Base-by-base conservation (phyloP, 2,329 filamentous ascomycete genomes). In the Tolypocladium inflatum region DNA sequence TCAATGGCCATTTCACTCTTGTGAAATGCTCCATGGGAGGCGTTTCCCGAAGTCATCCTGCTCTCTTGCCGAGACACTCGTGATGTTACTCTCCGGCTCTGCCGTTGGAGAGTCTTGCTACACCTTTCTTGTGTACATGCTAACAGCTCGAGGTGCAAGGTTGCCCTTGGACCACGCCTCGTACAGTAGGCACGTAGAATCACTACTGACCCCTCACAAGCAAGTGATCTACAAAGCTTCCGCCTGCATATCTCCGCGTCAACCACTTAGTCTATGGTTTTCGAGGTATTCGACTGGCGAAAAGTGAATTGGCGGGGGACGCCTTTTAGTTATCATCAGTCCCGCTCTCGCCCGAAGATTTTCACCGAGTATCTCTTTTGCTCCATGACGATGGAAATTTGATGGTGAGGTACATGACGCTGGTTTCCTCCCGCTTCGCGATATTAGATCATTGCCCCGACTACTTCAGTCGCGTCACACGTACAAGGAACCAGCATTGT, bases 221-320 rank as follows among this genome's bases (percentile, higher is more conserved):
- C 17, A 33, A 26, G 30, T 35, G 48, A 51, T 33, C 35, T 38
- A 2, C n/a, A 41, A 56, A 11, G 9, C 13, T 61, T 71, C 77
- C 89, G 90, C 90, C 86, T 88, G 82, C 77, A 84, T 91, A 96
- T 96, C 90, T 88, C 89, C 90, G 86, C 86, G 84, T 87, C 81
- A 83, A 86, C 84, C 88, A 80, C 77, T 68, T 66, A 76, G 68
- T 74, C 79, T 70, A 87, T 90, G 89, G 87, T 85, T 88, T 81
- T 84, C 84, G 85, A 90, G 91, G 87, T 96, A 96, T 86, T 96
- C 89, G 85, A 85, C 83, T 92, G 84, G 91, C 91, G 89, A 81
- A 96, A 80, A 96, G 75, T 67, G 81, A 94, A 76, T 69, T 71
- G 66, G 74, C 69, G 70, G 69, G 67, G 73, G 71, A 66, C 66